These are phyloP conservation scores for Chytriomyces confervae DNA, from an alignment of 192 early-diverging fungal species.

Conservation along the genomic window DNA sequence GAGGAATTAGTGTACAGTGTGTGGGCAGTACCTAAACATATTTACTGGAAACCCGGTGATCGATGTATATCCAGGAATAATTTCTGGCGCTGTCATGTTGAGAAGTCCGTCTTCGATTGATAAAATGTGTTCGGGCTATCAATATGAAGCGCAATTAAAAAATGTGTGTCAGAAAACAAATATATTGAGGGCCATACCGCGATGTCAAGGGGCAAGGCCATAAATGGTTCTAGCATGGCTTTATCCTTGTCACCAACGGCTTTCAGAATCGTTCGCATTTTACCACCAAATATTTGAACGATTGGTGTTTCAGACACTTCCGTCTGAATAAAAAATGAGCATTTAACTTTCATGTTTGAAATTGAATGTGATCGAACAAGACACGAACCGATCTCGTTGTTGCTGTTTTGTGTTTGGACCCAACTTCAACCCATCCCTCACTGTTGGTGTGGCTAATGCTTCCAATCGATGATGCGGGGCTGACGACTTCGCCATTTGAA, in stretches of 20 bases:
- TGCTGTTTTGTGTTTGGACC: constrained; percentile 77
- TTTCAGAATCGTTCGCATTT: constrained; percentile 75
- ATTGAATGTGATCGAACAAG: background rate
- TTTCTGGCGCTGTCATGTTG: constrained; percentile 78
- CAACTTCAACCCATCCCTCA: constrained; percentile 85
- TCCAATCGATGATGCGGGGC: background rate
- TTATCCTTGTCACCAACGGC: constrained; percentile 78
- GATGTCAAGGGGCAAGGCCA: constrained; percentile 87
- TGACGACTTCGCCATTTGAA: constrained; percentile 17
- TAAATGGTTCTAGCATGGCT: constrained; percentile 86
- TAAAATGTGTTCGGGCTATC: constrained; percentile 65
- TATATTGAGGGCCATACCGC: constrained; percentile 49
- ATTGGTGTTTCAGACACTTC: constrained; percentile 78
- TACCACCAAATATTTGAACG: constrained; percentile 84
- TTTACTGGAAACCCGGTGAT: too few species aligned
- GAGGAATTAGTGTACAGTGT: constrained; percentile 8
- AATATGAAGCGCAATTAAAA: constrained; percentile 28
- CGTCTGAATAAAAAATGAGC: constrained; percentile 48
- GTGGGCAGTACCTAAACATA: constrained; percentile 19
- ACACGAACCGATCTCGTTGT: constrained; percentile 61
- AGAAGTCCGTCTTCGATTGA: constrained; percentile 86
- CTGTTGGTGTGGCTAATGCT: constrained; percentile 5
- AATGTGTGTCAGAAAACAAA: background rate
- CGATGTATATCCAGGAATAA: constrained; percentile 77
- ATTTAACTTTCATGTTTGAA: background rate